phyloP scores from a whole-genome alignment of 2,329 filamentous ascomycete genomes.

The Pseudocercospora fuligena region DNA sequence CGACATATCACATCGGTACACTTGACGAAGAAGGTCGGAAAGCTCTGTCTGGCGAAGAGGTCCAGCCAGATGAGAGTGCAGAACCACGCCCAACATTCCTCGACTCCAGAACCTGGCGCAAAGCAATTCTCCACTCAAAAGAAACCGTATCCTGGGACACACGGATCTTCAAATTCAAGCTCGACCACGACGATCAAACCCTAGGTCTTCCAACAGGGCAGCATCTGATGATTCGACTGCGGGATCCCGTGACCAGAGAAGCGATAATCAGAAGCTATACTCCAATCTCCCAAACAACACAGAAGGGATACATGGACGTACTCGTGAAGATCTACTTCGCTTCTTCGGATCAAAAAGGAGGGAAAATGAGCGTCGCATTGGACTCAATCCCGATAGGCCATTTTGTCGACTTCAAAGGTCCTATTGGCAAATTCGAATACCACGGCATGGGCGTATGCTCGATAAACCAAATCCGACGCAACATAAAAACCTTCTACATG shows the following conservation, averaged over 20 bases:
- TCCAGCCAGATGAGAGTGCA: slow-evolving; percentile 46
- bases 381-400: slow-evolving; percentile 74
- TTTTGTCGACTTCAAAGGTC: slow-evolving; percentile 82
- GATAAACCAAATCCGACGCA: slow-evolving; percentile 61
- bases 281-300: slow-evolving; percentile 69
- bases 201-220: slow-evolving; percentile 83
- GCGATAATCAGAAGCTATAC: slow-evolving; percentile 86
- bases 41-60: slow-evolving; percentile 53
- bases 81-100: slow-evolving; percentile 68
- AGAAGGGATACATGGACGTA: slow-evolving; percentile 70
- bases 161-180: slow-evolving; percentile 77
- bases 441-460: slow-evolving; percentile 67
- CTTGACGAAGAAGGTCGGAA: slow-evolving; percentile 66
- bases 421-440: slow-evolving; percentile 85
- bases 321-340: slow-evolving; percentile 83
- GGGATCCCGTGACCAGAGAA: slow-evolving; percentile 71
- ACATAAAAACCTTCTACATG: slow-evolving; percentile 76
- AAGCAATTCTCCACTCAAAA: slow-evolving; percentile 71
- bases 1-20: slow-evolving; percentile 79
- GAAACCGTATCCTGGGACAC: slow-evolving; percentile 76
- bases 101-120: slow-evolving; percentile 73
- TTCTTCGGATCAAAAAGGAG: slow-evolving; percentile 62
- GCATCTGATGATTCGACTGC: slow-evolving; percentile 82
- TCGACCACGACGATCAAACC: slow-evolving; percentile 71
- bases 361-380: slow-evolving; percentile 81